phyloP scores from a whole-genome alignment of 495 filamentous ascomycete genomes.

The Penicillium cataractarum region DNA sequence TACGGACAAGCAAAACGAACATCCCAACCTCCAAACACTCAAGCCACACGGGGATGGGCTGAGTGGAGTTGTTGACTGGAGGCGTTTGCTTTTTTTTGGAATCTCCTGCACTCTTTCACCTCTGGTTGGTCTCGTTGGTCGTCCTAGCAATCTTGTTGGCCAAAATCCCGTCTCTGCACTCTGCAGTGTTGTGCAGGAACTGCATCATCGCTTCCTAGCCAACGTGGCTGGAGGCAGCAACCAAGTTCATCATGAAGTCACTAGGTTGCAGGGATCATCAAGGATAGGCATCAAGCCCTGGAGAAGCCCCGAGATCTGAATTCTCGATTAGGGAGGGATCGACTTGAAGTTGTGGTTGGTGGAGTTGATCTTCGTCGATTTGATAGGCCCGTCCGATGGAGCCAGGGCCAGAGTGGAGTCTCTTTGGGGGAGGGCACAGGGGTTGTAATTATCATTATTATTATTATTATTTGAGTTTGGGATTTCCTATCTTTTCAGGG shows the following conservation, averaged over 20 bases:
- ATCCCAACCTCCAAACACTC: too few species aligned
- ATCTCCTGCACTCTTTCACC: background rate
- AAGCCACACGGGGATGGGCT: slow-evolving; percentile 6
- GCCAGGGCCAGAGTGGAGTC: slow-evolving; percentile 4
- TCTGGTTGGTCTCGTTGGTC: background rate
- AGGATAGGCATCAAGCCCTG: slow-evolving; percentile 2
- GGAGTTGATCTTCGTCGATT: slow-evolving; percentile 4
- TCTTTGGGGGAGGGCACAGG: background rate
- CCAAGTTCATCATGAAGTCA: slow-evolving; percentile 12
- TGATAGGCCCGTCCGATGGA: slow-evolving; percentile 25
- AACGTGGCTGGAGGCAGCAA: slow-evolving; percentile 25
- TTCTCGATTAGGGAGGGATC: slow-evolving; percentile 25
- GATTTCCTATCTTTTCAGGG: background rate
- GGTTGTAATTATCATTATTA: background rate
- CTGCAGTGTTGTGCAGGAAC: slow-evolving; percentile 1
- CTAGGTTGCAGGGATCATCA: slow-evolving; percentile 10
- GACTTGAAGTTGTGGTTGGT: background rate
- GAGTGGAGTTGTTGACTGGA: slow-evolving; percentile 9
- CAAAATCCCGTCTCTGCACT: background rate
- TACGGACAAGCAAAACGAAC: too few species aligned
- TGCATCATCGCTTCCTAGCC: slow-evolving; percentile 21
- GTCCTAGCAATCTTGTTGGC: background rate
- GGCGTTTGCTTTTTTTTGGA: slow-evolving; percentile 8
- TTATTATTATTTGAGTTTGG: slow-evolving; percentile 13
- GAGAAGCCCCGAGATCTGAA: slow-evolving; percentile 16